These are phyloP conservation scores for Lactuca sativa DNA, from an alignment of 129 eudicot species.

Conservation along the genomic window DNA sequence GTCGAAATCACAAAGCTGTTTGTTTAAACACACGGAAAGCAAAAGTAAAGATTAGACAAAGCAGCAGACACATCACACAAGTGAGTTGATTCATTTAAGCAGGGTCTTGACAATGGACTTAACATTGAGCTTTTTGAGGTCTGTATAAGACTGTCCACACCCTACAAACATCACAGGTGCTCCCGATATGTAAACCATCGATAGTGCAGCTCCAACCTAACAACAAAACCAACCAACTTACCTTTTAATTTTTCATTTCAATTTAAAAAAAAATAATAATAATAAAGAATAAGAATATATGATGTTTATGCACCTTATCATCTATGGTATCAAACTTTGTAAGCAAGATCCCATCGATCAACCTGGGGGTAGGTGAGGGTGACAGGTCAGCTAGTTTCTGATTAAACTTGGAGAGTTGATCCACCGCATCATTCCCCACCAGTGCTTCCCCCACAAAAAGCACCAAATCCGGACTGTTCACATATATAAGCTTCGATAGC, in stretches of 20 bases:
- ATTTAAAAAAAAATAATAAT: no score
- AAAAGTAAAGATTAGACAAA: background rate
- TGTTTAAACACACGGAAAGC: background rate
- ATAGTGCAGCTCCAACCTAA: constrained; percentile 99
- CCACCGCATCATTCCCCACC: constrained; percentile 98
- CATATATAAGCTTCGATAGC: constrained; percentile 84
- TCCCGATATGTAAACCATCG: constrained; percentile 98
- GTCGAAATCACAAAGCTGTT: no score
- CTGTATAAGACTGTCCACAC: constrained; percentile 97
- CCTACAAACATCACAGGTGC: constrained; percentile 99
- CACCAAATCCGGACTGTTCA: constrained; percentile 89
- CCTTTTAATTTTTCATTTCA: background rate
- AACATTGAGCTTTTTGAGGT: constrained; percentile 91
- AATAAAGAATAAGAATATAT: no score
- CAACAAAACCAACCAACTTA: constrained; percentile 16
- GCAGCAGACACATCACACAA: no score
- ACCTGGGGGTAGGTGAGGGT: constrained; percentile 75
- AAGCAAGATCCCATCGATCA: constrained; percentile 97
- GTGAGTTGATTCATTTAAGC: constrained; percentile 52
- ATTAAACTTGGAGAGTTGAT: constrained; percentile 90
- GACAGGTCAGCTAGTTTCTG: constrained; percentile 95
- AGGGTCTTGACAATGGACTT: constrained; percentile 92
- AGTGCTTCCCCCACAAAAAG: constrained; percentile 98
- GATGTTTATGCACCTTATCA: constrained; percentile 57
- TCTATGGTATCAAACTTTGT: constrained; percentile 97